Evolutionary conservation across 2,329 filamentous ascomycete species (phyloP).

Genomic region (Xylariaceae sp.): DNA sequence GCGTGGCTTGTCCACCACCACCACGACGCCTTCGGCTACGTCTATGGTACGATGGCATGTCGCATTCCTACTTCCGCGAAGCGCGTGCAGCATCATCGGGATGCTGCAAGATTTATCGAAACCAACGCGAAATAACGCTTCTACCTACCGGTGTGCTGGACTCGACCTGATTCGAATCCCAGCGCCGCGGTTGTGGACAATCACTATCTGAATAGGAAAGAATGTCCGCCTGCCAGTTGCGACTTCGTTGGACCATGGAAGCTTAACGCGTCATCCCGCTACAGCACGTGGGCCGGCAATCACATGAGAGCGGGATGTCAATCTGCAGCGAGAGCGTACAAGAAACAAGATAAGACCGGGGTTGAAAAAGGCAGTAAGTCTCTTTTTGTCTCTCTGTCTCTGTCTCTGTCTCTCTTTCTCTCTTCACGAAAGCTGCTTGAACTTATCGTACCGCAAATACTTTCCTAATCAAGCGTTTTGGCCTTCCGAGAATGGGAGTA

Average conservation of each 20-base stretch:
- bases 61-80: constrained; percentile 16
- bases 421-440: neutral
- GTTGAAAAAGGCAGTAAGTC: neutral
- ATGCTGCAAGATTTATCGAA: constrained; percentile 7
- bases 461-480: constrained; percentile 17
- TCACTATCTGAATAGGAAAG: constrained; percentile 21
- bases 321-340: neutral
- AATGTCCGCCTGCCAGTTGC: constrained; percentile 13
- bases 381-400: too few relatives aligned
- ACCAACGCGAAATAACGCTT: neutral
- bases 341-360: neutral
- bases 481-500: neutral
- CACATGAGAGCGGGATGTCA: neutral
- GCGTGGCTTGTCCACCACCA: neutral
- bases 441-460: constrained; percentile 7
- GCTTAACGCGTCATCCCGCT: too few relatives aligned
- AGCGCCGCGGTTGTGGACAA: constrained; percentile 17
- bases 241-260: constrained; percentile 7
- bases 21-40: neutral
- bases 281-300: constrained; percentile 13
- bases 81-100: neutral
- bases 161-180: neutral
- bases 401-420: too few relatives aligned
- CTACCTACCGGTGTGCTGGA: neutral
- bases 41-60: constrained; percentile 7